phyloP scores from a whole-genome alignment of 179 eudicot species.

The Sideroxylon spinosum region DNA sequence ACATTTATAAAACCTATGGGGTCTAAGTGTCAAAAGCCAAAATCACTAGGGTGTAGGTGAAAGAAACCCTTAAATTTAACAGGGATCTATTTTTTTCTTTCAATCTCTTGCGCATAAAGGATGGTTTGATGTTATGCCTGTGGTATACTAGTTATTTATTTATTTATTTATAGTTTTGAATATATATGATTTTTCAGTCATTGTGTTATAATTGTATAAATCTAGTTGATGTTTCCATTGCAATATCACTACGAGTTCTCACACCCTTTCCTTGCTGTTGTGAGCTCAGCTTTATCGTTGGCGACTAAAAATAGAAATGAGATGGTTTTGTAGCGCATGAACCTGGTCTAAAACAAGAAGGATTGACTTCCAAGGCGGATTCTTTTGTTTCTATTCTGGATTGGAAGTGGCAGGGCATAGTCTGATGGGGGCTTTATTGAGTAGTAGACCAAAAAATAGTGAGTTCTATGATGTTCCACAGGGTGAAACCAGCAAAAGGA shows the following conservation, averaged over 20 bases:
- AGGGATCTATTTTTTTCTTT: too few relatives aligned
- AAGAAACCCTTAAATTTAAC: too few relatives aligned
- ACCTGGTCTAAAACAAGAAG: background rate
- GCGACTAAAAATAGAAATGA: background rate
- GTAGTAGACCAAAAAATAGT: constrained; percentile 25
- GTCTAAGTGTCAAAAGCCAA: too few relatives aligned
- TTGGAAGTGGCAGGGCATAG: background rate
- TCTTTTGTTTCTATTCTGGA: background rate
- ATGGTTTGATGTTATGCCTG: background rate
- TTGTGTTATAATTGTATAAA: too few relatives aligned
- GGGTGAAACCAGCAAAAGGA: constrained; percentile 57
- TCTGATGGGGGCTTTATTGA: constrained; percentile 68
- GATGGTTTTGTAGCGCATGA: background rate
- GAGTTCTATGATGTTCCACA: constrained; percentile 29
- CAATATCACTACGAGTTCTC: background rate
- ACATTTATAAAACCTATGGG: too few relatives aligned
- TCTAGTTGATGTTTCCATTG: background rate
- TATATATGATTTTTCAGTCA: background rate
- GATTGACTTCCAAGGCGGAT: background rate
- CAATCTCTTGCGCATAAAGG: background rate
- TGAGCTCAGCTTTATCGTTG: constrained; percentile 5
- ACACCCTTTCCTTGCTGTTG: background rate
- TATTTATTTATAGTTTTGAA: background rate
- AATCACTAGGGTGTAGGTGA: too few relatives aligned
- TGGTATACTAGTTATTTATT: background rate